Conservation (phyloP, 495 filamentous ascomycete species). For the Talaromyces nanjingensis region DNA sequence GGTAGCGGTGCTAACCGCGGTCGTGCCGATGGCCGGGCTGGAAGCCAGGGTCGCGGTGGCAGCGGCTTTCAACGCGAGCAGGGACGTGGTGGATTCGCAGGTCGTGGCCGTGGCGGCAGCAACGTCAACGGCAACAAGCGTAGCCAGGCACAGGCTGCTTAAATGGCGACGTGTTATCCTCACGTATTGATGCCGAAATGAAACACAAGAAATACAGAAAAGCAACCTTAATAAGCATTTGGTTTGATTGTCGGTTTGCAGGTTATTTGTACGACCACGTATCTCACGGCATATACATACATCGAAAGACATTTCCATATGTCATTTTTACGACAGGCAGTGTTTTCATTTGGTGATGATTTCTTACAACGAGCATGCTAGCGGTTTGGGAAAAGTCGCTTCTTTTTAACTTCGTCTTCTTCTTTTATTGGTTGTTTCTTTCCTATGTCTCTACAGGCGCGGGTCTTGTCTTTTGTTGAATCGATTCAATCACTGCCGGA, state of each 20-base stretch:
- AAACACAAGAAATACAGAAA: not conserved
- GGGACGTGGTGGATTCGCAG: slow-evolving; percentile 47
- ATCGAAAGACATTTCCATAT: not conserved
- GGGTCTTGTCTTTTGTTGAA: slow-evolving; percentile 6
- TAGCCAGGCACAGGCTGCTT: slow-evolving; percentile 44
- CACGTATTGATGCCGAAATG: slow-evolving; percentile 5
- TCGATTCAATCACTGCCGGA: not conserved
- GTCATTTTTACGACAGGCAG: slow-evolving; percentile 4
- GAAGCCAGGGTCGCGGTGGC: slow-evolving; percentile 60
- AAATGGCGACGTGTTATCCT: slow-evolving; percentile 12
- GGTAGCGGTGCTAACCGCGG: slow-evolving; percentile 55
- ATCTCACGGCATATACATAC: slow-evolving; percentile 2
- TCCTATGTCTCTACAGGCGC: not conserved
- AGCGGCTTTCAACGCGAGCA: slow-evolving; percentile 54
- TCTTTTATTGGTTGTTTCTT: slow-evolving; percentile 6
- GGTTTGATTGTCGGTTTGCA: not conserved
- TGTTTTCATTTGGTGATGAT: not conserved
- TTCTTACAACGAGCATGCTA: slow-evolving; percentile 6
- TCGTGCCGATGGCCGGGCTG: slow-evolving; percentile 56
- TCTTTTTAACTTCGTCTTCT: not conserved
- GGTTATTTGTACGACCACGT: not conserved
- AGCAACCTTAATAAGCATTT: not conserved
- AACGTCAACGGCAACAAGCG: slow-evolving; percentile 41
- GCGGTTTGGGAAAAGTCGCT: not conserved
- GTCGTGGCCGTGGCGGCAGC: slow-evolving; percentile 49